phyloP scores from a whole-genome alignment of 495 filamentous ascomycete species.

The Aspergillus mulundensis region DNA sequence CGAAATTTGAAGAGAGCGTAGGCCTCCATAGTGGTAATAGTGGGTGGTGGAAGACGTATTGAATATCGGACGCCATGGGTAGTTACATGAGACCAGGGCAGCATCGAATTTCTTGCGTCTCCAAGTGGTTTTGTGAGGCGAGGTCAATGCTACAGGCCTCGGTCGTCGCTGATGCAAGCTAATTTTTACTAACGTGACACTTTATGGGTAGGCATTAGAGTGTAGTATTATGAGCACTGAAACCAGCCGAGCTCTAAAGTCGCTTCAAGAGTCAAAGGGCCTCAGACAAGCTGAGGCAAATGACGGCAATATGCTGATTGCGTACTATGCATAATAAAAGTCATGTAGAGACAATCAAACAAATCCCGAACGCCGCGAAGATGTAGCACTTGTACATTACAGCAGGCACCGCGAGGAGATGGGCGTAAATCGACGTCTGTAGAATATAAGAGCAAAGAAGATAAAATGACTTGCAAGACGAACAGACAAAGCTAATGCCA shows the following conservation, averaged over 20 bases:
- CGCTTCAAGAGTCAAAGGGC: background rate
- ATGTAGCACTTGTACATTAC: slow-evolving; percentile 3
- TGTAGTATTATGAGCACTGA: background rate
- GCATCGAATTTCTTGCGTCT: background rate
- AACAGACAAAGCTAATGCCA: background rate
- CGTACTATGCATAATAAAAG: slow-evolving; percentile 5
- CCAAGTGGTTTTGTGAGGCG: too few species aligned
- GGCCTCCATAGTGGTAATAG: too few species aligned
- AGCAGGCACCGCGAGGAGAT: background rate
- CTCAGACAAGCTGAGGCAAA: background rate
- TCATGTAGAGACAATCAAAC: background rate
- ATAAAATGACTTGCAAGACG: background rate
- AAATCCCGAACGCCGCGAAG: slow-evolving; percentile 12
- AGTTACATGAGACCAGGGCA: background rate
- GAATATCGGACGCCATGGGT: background rate
- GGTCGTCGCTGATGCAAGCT: background rate
- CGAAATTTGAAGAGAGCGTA: background rate
- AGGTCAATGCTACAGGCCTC: background rate
- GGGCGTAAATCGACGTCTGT: background rate
- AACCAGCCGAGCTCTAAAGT: too few species aligned
- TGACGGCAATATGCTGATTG: background rate
- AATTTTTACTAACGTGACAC: too few species aligned
- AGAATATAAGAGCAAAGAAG: background rate
- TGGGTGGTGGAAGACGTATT: too few species aligned
- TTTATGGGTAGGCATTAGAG: too few species aligned